These are phyloP conservation scores for Venturia nashicola DNA, from an alignment of 2,329 filamentous ascomycete genomes.

Conservation along the genomic window DNA sequence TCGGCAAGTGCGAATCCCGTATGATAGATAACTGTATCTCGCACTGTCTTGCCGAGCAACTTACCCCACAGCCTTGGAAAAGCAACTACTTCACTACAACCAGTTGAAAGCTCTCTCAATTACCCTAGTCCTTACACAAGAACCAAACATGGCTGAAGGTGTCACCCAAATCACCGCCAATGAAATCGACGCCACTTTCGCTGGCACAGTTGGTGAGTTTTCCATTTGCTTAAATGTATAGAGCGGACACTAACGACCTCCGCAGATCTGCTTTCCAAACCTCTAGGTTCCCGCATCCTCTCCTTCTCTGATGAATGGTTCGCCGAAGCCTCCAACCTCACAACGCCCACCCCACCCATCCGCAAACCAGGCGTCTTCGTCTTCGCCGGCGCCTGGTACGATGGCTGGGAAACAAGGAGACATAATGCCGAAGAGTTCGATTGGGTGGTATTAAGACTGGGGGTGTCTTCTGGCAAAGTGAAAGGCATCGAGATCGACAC, in stretches of 20 bases:
- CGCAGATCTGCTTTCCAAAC: slow-evolving; percentile 39
- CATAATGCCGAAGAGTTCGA: slow-evolving; percentile 47
- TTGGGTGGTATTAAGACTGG: slow-evolving; percentile 47
- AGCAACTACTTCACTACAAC: neutral
- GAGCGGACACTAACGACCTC: neutral
- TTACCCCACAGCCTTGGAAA: neutral
- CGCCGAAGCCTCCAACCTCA: slow-evolving; percentile 45
- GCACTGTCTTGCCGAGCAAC: neutral
- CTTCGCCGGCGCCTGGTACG: slow-evolving; percentile 50
- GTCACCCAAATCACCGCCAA: slow-evolving; percentile 21
- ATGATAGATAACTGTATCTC: neutral
- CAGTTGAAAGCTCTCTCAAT: neutral
- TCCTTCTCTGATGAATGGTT: slow-evolving; percentile 50
- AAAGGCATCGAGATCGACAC: slow-evolving; percentile 71
- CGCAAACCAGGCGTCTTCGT: slow-evolving; percentile 46
- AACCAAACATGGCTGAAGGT: neutral
- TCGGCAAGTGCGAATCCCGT: neutral
- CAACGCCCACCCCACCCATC: slow-evolving; percentile 43
- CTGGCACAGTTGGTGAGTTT: neutral
- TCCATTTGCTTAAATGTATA: slow-evolving; percentile 31
- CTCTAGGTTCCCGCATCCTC: slow-evolving; percentile 39
- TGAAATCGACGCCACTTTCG: slow-evolving; percentile 38
- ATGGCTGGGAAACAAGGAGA: slow-evolving; percentile 51
- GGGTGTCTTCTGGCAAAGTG: slow-evolving; percentile 56
- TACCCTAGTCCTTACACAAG: neutral